phyloP scores from a whole-genome alignment of 2,329 filamentous ascomycete genomes.

The Dactylellina haptotyla region DNA sequence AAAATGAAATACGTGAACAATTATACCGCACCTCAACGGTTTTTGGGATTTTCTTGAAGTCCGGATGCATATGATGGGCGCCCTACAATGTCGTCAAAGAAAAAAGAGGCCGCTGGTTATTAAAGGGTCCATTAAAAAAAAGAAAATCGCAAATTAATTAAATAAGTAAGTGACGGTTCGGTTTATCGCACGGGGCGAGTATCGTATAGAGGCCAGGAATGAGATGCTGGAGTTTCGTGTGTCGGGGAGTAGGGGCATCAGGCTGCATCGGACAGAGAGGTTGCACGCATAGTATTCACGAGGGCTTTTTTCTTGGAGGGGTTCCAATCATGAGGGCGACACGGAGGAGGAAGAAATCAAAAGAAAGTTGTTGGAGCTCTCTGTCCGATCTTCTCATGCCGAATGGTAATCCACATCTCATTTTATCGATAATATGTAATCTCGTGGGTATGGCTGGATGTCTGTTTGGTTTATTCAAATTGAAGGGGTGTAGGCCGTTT shows the following conservation, averaged over 20 bases:
- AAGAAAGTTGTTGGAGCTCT: constrained; percentile 55
- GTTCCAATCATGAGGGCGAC: constrained; percentile 9
- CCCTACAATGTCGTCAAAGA: constrained; percentile 70
- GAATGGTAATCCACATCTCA: constrained; percentile 25
- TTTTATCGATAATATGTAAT: constrained; percentile 6
- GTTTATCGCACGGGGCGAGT: no score
- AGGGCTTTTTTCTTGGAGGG: not conserved
- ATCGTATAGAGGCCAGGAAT: no score
- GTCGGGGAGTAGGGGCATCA: constrained; percentile 51
- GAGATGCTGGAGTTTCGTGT: constrained; percentile 11
- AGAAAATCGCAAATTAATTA: not conserved
- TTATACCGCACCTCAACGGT: constrained; percentile 89
- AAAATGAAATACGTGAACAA: constrained; percentile 54
- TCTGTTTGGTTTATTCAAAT: constrained; percentile 3
- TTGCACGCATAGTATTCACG: constrained; percentile 19
- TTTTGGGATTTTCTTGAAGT: constrained; percentile 94
- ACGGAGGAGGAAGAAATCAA: constrained; percentile 30
- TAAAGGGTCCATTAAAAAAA: constrained; percentile 56
- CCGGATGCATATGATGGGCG: constrained; percentile 91
- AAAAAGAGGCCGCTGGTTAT: constrained; percentile 39
- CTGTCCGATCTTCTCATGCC: constrained; percentile 42
- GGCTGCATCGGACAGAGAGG: constrained; percentile 49
- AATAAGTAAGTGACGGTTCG: not conserved
- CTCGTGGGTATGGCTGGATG: constrained; percentile 14
- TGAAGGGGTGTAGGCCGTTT: not conserved